Base-by-base conservation (phyloP, 106 monocot species). In the Alisma plantagoaquatica region DNA sequence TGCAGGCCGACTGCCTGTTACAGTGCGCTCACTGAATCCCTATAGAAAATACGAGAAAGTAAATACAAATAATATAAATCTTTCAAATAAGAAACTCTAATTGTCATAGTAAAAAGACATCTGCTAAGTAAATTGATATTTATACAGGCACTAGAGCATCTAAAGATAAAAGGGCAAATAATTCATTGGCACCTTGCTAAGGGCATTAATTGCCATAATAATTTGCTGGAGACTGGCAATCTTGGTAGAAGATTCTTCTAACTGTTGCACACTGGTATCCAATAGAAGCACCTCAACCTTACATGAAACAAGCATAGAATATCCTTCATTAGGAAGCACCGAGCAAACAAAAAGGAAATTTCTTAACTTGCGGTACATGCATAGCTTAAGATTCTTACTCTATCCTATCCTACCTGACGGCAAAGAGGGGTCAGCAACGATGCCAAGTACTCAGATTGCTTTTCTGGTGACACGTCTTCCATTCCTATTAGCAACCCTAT, bases 401-500 rank as follows among this genome's bases (percentile, higher is more conserved):
- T n/a, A n/a, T n/a, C n/a, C n/a, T n/a, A n/a, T n/a, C n/a, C n/a
- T 23, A 96, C 94, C 78, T 89, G 88, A 42, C 61, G 75, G 61
- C 75, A 84, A 24, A 96, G 84, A 55, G 94, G 94, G 3, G 64
- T 84, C n/a, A 96, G 67, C 23, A 88, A 57, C 25, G 72, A 77
- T 41, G 80, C 73, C 61, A 96, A 51, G 53, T 81, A 96, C 18
- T 96, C 78, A 33, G 75, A 64, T 57, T 96, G 94, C 45, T 84
- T 96, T 57, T 89, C 84, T 53, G 32, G 67, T 32, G 75, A 53
- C 19, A 96, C 64, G 52, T 84, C 94, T 62, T 96, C 94, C 83
- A 89, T 78, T 31, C 94, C 94, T 60, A 96, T 84, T 78, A 96
- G 61, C 11, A 96, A 62, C 22, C 94, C 94, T 67, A 96, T 81